phyloP scores from a whole-genome alignment of 2,329 filamentous ascomycete genomes.

The Claviceps monticola region DNA sequence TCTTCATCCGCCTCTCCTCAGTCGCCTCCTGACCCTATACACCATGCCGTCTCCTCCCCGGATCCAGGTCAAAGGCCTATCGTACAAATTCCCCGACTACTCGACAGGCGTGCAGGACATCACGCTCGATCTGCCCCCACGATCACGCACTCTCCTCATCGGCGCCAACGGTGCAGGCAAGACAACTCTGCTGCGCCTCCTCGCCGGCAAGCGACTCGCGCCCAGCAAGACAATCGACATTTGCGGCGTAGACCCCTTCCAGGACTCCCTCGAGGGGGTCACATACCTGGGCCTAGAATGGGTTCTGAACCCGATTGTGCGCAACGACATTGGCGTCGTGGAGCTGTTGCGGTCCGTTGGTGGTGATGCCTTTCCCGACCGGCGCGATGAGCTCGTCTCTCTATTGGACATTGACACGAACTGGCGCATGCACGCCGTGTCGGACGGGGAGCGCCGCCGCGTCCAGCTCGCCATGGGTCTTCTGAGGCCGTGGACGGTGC shows the following conservation, averaged over 20 bases:
- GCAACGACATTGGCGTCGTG: constrained; percentile 82
- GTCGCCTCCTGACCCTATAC: neutral
- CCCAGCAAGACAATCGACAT: constrained; percentile 62
- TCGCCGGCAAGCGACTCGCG: constrained; percentile 88
- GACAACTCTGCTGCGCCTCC: constrained; percentile 85
- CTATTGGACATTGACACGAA: constrained; percentile 84
- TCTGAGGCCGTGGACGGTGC: constrained; percentile 76
- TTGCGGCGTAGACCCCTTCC: constrained; percentile 81
- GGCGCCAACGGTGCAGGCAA: constrained; percentile 96
- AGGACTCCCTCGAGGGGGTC: constrained; percentile 76
- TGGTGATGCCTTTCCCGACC: constrained; percentile 66
- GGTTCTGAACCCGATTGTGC: constrained; percentile 94
- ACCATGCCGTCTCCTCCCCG: constrained; percentile 28
- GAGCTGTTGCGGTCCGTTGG: constrained; percentile 78
- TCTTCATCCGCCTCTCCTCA: neutral
- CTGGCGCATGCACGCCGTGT: constrained; percentile 95
- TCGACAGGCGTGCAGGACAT: constrained; percentile 66
- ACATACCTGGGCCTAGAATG: constrained; percentile 96
- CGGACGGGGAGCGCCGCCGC: constrained; percentile 77
- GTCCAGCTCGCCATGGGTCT: constrained; percentile 96
- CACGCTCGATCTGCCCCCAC: constrained; percentile 60
- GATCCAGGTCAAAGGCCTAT: constrained; percentile 62
- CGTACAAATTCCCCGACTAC: constrained; percentile 80
- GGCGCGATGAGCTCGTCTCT: constrained; percentile 71
- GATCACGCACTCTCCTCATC: constrained; percentile 79